Conservation (phyloP, 495 filamentous ascomycete species). For the Hyaloscypha finlandica region DNA sequence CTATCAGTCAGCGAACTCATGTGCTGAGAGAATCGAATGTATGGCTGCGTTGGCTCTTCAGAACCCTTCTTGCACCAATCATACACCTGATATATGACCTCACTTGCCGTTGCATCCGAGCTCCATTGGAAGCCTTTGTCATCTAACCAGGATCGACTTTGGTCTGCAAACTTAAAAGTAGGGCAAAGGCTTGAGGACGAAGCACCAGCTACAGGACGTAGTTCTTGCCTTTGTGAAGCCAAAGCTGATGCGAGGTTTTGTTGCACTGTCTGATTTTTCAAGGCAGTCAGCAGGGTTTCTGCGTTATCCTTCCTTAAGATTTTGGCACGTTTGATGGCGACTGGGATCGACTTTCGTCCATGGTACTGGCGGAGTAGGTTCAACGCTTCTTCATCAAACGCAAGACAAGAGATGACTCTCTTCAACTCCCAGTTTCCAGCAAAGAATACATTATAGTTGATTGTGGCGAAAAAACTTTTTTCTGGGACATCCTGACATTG, state of each 20-base stretch:
- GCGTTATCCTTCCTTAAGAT: background rate
- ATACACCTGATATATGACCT: background rate
- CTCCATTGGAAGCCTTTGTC: no score
- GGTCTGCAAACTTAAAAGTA: background rate
- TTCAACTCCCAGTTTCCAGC: background rate
- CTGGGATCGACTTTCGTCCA: no score
- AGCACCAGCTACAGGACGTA: background rate
- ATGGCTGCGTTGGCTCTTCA: constrained; percentile 3
- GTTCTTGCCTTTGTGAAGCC: background rate
- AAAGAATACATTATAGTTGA: background rate
- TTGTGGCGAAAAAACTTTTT: background rate
- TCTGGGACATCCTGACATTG: background rate
- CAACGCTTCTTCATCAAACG: background rate
- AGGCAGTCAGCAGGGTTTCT: background rate
- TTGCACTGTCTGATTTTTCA: background rate
- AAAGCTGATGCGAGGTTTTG: background rate
- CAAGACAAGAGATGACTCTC: background rate
- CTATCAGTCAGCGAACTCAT: background rate
- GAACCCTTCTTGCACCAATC: background rate
- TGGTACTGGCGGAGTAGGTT: background rate
- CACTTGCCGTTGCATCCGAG: background rate
- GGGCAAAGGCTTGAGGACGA: background rate
- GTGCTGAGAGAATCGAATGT: background rate
- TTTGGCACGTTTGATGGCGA: background rate
- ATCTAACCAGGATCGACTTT: background rate